phyloP scores from a whole-genome alignment of 169 alveolate species.

The Besnoitia besnoiti region DNA sequence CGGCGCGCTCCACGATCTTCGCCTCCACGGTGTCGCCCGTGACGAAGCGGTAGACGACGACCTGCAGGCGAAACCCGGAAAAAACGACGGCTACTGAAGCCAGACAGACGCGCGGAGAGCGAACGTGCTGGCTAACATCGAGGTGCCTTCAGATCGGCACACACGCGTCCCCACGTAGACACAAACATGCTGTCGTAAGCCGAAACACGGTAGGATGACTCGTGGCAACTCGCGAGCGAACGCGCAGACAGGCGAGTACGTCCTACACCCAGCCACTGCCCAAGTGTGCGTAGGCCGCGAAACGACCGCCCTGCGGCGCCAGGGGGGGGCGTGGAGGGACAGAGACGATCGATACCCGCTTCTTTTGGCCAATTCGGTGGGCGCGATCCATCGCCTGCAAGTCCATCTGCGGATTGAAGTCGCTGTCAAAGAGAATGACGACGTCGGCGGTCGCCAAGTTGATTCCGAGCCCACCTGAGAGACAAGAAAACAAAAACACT shows the following conservation, averaged over 20 bases:
- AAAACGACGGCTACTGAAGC: not conserved
- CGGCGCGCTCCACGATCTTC: slow-evolving; percentile 93
- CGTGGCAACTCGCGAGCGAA: not conserved
- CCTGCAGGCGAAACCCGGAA: slow-evolving; percentile 45
- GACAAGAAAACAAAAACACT: slow-evolving; percentile 58
- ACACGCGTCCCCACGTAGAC: not conserved
- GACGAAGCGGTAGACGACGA: slow-evolving; percentile 89
- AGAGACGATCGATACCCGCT: too few species aligned
- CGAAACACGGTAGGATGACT: too few species aligned
- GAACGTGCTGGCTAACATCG: too few species aligned
- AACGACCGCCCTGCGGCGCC: too few species aligned
- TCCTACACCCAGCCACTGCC: too few species aligned
- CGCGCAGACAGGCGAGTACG: not conserved
- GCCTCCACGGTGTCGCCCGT: slow-evolving; percentile 93
- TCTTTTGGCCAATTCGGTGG: slow-evolving; percentile 92
- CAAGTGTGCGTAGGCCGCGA: too few species aligned
- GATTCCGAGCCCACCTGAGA: slow-evolving; percentile 91
- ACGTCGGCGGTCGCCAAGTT: slow-evolving; percentile 94
- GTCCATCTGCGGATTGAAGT: slow-evolving; percentile 94
- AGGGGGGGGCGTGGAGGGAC: too few species aligned
- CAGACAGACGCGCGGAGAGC: too few species aligned
- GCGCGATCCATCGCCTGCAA: slow-evolving; percentile 95
- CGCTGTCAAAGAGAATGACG: slow-evolving; percentile 93
- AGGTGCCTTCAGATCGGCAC: too few species aligned
- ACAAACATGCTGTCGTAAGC: not conserved